Base-by-base conservation (phyloP, 441 rosid genomes). In the Capsella rubella region DNA sequence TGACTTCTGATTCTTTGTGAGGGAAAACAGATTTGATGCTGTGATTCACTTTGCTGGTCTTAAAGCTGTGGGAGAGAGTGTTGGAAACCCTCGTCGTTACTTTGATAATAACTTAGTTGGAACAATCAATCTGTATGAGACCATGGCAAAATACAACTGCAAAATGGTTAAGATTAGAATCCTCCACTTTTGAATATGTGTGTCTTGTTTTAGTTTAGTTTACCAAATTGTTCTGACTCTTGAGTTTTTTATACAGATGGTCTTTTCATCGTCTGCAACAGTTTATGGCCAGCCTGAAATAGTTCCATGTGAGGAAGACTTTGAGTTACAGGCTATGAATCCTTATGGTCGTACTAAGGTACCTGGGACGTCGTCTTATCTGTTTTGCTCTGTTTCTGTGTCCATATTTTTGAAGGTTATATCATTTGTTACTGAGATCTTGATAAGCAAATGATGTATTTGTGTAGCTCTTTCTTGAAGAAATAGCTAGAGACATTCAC, bases 301-400 rank as follows among this genome's bases (percentile, higher is more conserved):
- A 79, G 85, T 86, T 39, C 89, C 93, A 4, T 88, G 91, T 79
- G 81, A 77, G 42, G 93, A 87, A 82, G 84, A 83, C 83, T 87
- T 83, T 67, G 81, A 80, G 54, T 78, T 84, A 55, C 77, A 56
- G 37, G 90, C 93, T 66, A 88, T 88, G 93, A 90, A 82, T 83
- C 93, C 96, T 15, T 88, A 90, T 53, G 93, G 93, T 71, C 78
- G 91, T 60, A 88, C 90, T 31, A 90, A 87, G 95, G 95, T 88
- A 21, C 14, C 39, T 42, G 11, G 1, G 31, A 28, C 21, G 18
- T 53, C 10, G 2, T 32, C 35, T 32, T 6, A 2, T 32, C 35
- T 32, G 35, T 32, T 28, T 28, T 13, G 52, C 18, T 67, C 34
- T 50, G 18, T 45, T 43, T 15, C 1, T 40, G 45, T 51, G 58